Base-by-base conservation (phyloP, 345 rosid species). In the Eucalyptus coolabah region DNA sequence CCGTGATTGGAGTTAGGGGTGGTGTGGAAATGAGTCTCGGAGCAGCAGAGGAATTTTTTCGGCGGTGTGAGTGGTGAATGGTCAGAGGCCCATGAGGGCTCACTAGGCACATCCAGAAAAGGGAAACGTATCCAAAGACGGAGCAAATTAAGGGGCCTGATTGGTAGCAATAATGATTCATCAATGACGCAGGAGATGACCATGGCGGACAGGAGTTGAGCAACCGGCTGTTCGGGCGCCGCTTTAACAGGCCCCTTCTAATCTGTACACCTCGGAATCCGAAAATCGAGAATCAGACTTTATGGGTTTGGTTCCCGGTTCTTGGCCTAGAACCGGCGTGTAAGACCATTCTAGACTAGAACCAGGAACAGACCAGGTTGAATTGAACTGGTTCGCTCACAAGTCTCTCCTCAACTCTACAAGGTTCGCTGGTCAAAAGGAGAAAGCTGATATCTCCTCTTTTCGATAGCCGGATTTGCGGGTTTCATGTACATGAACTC, bases 371-470 rank as follows among this genome's bases (percentile, higher is more conserved):
- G 7, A 60, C 7, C 67, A 28, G 32, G n/a, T 60, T 12, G 67
- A 26, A 67, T 59, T 59, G 67, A 60, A 67, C 23, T 32, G 40
- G 40, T 67, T 67, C 37, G 4, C 40, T 34, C 24, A 5, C 23
- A 32, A 69, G 81, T 34, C 44, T 34, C 11, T 34, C 44, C 24
- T 50, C 37, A 94, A 92, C 93, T 86, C 32, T 50, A 24, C 88
- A 87, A 93, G 88, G 91, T 90, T 93, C 86, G 87, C 89, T 90
- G 91, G 94, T 88, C 94, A 92, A 93, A 94, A 93, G 89, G 34
- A 63, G 77, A 32, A 24, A 80, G 89, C 21, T 49, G 34, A 56
- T 47, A 53, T 40, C 89, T 67, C 87, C 32, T 80, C 87, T 91
- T 93, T 94, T 94, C 90, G 88, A 89, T 87, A 42, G 90, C 90